These are phyloP conservation scores for Periglandula ipomoeae DNA, from an alignment of 2,329 filamentous ascomycete genomes.

Conservation along the genomic window DNA sequence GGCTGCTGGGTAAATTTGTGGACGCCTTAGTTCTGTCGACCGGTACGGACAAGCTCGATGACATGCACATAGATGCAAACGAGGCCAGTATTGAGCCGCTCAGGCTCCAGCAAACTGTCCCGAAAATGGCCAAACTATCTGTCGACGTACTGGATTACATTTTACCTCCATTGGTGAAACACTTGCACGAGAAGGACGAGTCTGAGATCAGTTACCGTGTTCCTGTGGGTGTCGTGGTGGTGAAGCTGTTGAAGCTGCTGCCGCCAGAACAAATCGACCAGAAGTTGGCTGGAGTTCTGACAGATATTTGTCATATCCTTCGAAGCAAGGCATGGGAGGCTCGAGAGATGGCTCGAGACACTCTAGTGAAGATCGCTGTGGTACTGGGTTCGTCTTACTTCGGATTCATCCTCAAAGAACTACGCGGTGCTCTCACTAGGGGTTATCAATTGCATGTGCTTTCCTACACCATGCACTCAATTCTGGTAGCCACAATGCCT, in stretches of 20 bases:
- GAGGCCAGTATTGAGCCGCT: slow-evolving; percentile 17
- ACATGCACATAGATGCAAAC: slow-evolving; percentile 33
- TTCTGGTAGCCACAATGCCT: slow-evolving; percentile 67
- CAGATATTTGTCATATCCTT: slow-evolving; percentile 88
- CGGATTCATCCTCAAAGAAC: slow-evolving; percentile 86
- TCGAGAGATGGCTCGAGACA: slow-evolving; percentile 83
- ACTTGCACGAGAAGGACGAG: slow-evolving; percentile 91
- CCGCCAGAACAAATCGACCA: slow-evolving; percentile 63
- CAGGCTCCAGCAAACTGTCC: slow-evolving; percentile 56
- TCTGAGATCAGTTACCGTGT: slow-evolving; percentile 87
- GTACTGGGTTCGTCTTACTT: slow-evolving; percentile 77
- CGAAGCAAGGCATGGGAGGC: slow-evolving; percentile 83
- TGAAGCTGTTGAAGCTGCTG: slow-evolving; percentile 77
- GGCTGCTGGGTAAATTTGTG: slow-evolving; percentile 70
- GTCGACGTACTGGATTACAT: slow-evolving; percentile 67
- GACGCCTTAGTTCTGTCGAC: slow-evolving; percentile 62
- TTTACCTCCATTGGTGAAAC: slow-evolving; percentile 68
- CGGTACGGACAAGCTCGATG: slow-evolving; percentile 23
- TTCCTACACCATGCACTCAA: slow-evolving; percentile 88
- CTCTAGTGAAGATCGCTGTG: slow-evolving; percentile 72
- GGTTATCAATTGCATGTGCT: slow-evolving; percentile 93
- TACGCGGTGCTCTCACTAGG: slow-evolving; percentile 70
- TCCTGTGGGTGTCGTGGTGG: slow-evolving; percentile 78
- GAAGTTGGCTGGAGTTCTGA: slow-evolving; percentile 72
- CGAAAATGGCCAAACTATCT: slow-evolving; percentile 56